Evolutionary conservation across 208 protist species (phyloP).

Genomic region (Entamoeba nuttalli): DNA sequence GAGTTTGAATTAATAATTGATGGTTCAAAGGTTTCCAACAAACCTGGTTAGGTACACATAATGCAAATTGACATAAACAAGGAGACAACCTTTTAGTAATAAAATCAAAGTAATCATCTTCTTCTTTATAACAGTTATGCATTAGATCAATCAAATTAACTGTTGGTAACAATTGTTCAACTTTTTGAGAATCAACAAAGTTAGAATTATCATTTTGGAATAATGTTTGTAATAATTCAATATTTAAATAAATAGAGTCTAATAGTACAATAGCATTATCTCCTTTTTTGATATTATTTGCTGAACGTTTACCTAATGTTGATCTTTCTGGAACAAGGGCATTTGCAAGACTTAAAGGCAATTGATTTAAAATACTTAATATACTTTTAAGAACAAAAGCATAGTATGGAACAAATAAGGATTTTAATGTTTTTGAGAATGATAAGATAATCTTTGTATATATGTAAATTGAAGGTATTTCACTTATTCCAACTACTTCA

Average conservation of each 20-base stretch:
- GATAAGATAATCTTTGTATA: neutral
- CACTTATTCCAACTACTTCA: neutral
- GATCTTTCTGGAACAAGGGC: neutral
- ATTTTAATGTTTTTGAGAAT: neutral
- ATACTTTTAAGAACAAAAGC: neutral
- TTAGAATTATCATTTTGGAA: neutral
- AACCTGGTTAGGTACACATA: neutral
- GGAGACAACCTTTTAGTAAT: neutral
- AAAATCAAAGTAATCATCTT: neutral
- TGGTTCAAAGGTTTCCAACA: too few relatives aligned
- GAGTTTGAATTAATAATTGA: too few relatives aligned
- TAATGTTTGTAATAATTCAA: neutral
- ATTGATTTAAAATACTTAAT: neutral
- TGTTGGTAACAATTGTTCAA: neutral
- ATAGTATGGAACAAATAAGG: neutral
- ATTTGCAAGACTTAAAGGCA: neutral
- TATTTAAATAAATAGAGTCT: neutral
- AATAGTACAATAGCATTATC: neutral
- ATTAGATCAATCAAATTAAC: neutral
- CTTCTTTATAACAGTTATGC: neutral
- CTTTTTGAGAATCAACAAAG: neutral
- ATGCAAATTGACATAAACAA: neutral
- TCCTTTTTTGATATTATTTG: neutral
- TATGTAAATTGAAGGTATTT: neutral
- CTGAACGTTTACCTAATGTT: neutral